phyloP scores from a whole-genome alignment of 495 filamentous ascomycete genomes.

The Talaromyces adpressus region DNA sequence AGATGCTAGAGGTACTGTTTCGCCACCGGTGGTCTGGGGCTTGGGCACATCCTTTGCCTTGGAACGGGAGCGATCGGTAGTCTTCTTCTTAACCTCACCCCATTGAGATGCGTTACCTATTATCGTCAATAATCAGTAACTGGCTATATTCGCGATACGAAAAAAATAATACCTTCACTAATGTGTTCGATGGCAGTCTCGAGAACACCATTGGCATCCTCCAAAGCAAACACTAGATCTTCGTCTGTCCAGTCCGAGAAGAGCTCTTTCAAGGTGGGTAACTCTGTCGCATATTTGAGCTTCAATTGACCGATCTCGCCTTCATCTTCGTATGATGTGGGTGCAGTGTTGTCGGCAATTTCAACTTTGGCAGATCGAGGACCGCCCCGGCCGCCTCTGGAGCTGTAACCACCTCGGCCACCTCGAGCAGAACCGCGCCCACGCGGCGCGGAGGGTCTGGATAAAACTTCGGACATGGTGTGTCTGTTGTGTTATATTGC shows the following conservation, averaged over 20 bases:
- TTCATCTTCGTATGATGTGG: constrained; percentile 67
- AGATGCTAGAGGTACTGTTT: constrained; percentile 34
- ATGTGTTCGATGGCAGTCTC: constrained; percentile 81
- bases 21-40: constrained; percentile 43
- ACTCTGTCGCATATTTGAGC: constrained; percentile 69
- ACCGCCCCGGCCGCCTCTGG: constrained; percentile 61
- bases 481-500: constrained; percentile 23
- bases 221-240: constrained; percentile 81
- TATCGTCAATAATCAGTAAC: constrained; percentile 17
- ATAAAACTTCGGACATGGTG: constrained; percentile 87
- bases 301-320: constrained; percentile 88
- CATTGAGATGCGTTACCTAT: constrained; percentile 86
- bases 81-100: constrained; percentile 91
- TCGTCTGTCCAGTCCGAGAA: constrained; percentile 90
- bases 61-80: constrained; percentile 71
- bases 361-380: constrained; percentile 68
- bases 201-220: constrained; percentile 87
- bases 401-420: constrained; percentile 72
- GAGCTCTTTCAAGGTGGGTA: constrained; percentile 76
- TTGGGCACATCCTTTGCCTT: constrained; percentile 66
- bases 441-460: constrained; percentile 66
- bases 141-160: background rate
- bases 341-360: constrained; percentile 40
- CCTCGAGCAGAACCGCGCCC: constrained; percentile 78
- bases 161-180: constrained; percentile 62